Percentiles rank a stretch among this genome's conserved stretches.
phyloP scores from a whole-genome alignment of 768 basidiomycete species.

The Heimioporus sp. region DNA sequence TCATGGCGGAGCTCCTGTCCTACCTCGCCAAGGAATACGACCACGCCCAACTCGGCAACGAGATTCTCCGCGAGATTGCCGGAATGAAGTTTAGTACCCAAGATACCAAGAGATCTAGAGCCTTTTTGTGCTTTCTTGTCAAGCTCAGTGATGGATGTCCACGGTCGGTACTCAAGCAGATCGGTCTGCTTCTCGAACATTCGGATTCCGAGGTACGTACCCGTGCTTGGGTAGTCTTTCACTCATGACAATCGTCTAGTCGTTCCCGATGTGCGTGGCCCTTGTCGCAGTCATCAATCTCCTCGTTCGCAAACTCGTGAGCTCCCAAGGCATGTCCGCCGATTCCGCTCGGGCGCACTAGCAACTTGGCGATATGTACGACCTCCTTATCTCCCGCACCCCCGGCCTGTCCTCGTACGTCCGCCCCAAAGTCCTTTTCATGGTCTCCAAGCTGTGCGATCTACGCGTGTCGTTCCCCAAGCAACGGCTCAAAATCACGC shows the following conservation, averaged over 20 bases:
- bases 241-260: constrained; percentile 42
- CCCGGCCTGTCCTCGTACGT: constrained; percentile 91
- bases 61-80: constrained; percentile 86
- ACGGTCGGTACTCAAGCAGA: constrained; percentile 82
- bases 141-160: constrained; percentile 79
- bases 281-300: constrained; percentile 87
- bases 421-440: constrained; percentile 80
- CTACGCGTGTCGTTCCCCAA: constrained; percentile 81
- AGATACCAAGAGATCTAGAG: constrained; percentile 84
- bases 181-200: constrained; percentile 79
- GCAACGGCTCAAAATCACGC: constrained; percentile 73
- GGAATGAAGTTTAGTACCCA: constrained; percentile 72
- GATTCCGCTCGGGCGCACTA: constrained; percentile 52
- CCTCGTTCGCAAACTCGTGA: constrained; percentile 79
- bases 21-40: constrained; percentile 84
- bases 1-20: constrained; percentile 87
- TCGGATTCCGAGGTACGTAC: constrained; percentile 85
- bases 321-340: constrained; percentile 46
- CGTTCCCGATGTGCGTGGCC: constrained; percentile 95
- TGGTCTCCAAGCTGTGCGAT: constrained; percentile 75
- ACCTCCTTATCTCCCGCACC: constrained; percentile 81
- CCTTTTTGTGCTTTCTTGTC: constrained; percentile 82
- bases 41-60: constrained; percentile 85
- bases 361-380: constrained; percentile 78
- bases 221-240: not conserved